phyloP scores from a whole-genome alignment of 768 basidiomycete species.

The Lactarius pseudohatsudake region DNA sequence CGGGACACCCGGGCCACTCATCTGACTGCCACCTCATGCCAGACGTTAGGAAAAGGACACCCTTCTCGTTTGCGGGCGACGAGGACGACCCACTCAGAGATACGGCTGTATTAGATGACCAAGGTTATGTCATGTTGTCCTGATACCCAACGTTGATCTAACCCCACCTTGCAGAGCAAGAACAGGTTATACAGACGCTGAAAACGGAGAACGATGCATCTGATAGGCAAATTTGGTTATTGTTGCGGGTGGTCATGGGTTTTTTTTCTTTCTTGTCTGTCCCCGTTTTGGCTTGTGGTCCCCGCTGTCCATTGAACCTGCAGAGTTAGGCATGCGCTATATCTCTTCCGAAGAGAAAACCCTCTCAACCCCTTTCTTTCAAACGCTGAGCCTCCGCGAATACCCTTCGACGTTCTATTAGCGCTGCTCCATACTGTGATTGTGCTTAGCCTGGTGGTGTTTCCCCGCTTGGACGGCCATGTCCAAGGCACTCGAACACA shows the following conservation, averaged over 20 bases:
- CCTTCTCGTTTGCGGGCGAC: slow-evolving; percentile 14
- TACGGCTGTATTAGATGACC: slow-evolving; percentile 17
- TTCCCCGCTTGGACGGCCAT: neutral
- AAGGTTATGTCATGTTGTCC: slow-evolving; percentile 3
- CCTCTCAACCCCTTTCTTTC: slow-evolving; percentile 49
- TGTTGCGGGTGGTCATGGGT: slow-evolving; percentile 37
- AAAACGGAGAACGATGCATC: slow-evolving; percentile 45
- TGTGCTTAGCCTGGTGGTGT: slow-evolving; percentile 12
- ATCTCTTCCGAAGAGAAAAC: slow-evolving; percentile 45
- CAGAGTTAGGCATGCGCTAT: slow-evolving; percentile 34
- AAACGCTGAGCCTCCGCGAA: slow-evolving; percentile 15
- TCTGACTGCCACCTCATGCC: neutral
- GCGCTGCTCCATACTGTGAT: slow-evolving; percentile 30
- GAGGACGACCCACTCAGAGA: neutral
- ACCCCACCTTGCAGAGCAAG: slow-evolving; percentile 50
- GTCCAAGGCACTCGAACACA: neutral
- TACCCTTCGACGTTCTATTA: slow-evolving; percentile 21
- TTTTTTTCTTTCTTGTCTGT: slow-evolving; percentile 22
- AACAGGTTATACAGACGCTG: slow-evolving; percentile 52
- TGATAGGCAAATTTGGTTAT: slow-evolving; percentile 43
- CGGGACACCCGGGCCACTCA: neutral
- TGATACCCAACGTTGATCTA: neutral
- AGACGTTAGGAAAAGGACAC: slow-evolving; percentile 19
- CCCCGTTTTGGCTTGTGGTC: slow-evolving; percentile 1
- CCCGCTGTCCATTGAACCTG: neutral